Conservation (phyloP, 495 filamentous ascomycete genomes). For the Talaromyces wortmannii region DNA sequence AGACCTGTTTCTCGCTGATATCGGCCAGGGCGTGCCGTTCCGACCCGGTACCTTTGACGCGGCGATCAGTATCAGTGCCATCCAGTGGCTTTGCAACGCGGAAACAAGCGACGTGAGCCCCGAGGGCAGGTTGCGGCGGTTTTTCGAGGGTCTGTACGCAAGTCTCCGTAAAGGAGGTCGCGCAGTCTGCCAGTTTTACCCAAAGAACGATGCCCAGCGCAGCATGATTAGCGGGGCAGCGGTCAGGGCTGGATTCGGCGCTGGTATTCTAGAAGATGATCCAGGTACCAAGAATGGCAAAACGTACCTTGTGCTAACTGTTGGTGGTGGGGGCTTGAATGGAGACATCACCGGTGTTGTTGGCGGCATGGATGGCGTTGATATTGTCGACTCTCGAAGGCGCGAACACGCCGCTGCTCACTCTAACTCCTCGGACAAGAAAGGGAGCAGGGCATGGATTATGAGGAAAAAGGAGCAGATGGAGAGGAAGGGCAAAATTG, state of each 20-base stretch:
- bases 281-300: slow-evolving; percentile 92
- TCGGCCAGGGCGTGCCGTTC: slow-evolving; percentile 93
- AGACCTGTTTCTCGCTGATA: slow-evolving; percentile 85
- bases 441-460: slow-evolving; percentile 87
- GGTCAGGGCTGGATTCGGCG: slow-evolving; percentile 89
- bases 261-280: slow-evolving; percentile 91
- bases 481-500: slow-evolving; percentile 87
- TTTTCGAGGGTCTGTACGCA: slow-evolving; percentile 89
- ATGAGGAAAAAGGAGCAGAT: slow-evolving; percentile 92
- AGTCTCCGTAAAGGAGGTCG: slow-evolving; percentile 77
- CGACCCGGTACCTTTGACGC: slow-evolving; percentile 90
- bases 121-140: slow-evolving; percentile 66
- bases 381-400: slow-evolving; percentile 65
- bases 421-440: slow-evolving; percentile 49
- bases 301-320: slow-evolving; percentile 87
- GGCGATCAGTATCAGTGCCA: slow-evolving; percentile 86
- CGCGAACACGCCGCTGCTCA: slow-evolving; percentile 38
- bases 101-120: slow-evolving; percentile 78
- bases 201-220: slow-evolving; percentile 87
- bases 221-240: slow-evolving; percentile 86
- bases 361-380: slow-evolving; percentile 79
- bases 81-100: slow-evolving; percentile 97
- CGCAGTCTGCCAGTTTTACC: slow-evolving; percentile 96
- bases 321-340: slow-evolving; percentile 68
- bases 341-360: slow-evolving; percentile 85